Base-by-base conservation (phyloP, 495 filamentous ascomycete genomes). In the Neurospora sp. region DNA sequence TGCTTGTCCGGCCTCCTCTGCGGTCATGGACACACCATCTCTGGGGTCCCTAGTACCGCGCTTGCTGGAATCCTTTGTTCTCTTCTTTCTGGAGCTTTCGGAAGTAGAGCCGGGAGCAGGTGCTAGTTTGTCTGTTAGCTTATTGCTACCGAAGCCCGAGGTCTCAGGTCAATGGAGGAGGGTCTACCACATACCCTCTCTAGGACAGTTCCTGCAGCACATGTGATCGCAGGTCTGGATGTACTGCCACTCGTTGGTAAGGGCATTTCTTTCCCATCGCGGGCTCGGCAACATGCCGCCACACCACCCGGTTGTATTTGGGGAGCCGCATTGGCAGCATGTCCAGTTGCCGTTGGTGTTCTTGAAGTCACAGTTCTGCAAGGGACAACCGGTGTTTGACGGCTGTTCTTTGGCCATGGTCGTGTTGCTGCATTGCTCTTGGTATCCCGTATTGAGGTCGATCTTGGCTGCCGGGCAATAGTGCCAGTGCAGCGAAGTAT, bases 251-350 rank as follows among this genome's bases (percentile, higher is more conserved):
- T 73, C 76, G 20, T 77, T 59, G 41, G 81, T 82, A 9, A 78
- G 68, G 48, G 79, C 73, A 73, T 84, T 84, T 75, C 78, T 78
- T 38, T 81, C 79, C 77, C 78, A 77, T 70, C 74, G 76, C 16
- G 73, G 74, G 37, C 72, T 71, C 69, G 78, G 70, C 70, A 75
- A 61, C 59, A 44, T 41, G 72, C 74, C 75, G 27, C 71, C 75
- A 72, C 82, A 84, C 83, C 83, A 85, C 22, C 82, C 83, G 71
- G 80, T 77, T 7, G 74, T 80, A 40, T 85, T 85, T 1, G 78
- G 78, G 16, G 80, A 81, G 2, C 80, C 79, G 71, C 83, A 85
- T 40, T 79, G 61, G 76, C 83, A 85, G 70, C 83, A 85, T 20
- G 75, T 82, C 83, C 83, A 85, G 69, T 76, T 79, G 40, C 82